Base-by-base conservation (phyloP, 129 eudicot genomes). In the Escallonia herrerae region DNA sequence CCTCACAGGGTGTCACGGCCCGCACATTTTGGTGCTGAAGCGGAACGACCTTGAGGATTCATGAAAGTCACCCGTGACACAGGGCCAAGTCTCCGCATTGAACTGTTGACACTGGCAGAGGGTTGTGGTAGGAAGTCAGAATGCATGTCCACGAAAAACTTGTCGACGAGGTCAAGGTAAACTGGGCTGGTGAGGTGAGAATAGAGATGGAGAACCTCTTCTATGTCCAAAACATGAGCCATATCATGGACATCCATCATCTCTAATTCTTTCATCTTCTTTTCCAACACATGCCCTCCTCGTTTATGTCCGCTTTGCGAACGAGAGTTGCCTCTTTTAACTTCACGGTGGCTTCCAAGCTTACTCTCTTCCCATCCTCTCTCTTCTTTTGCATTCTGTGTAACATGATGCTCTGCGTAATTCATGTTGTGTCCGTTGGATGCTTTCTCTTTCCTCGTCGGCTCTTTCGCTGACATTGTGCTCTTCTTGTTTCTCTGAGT, bases 81-180 rank as follows among this genome's bases (percentile, higher is more conserved):
- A 47, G 96, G 78, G 56, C 74, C 77, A 51, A 85, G 64, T 52
- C 80, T 80, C 71, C 90, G 75, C 76, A 72, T 73, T 4, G 94
- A 85, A 55, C 77, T 66, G 58, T 69, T 76, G 57, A 64, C 50
- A 52, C 84, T 79, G 37, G 67, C 63, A 0, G 86, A 81, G 43
- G 85, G 91, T 55, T 79, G 72, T 2, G 82, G 87, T 42, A 77
- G 58, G 80, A 72, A 85, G 38, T 93, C 96, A 3, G 86, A 58
- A 60, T 88, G 80, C 96, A 88, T 93, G 66, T 88, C 98, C 80
- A 82, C 86, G 77, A 88, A 88, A 72, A 93, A 93, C 7, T 81
- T 86, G 78, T 93, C 83, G 9, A 93, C 91, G 33, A 93, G 87
- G 50, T 80, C 98, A n/a, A 71, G 78, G 64, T 93, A 88, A 68